Evolutionary conservation across 2,329 filamentous ascomycete genomes (phyloP), one percentile per base, ranked within the genome.

Genomic region (Hypoxylon sp.): DNA sequence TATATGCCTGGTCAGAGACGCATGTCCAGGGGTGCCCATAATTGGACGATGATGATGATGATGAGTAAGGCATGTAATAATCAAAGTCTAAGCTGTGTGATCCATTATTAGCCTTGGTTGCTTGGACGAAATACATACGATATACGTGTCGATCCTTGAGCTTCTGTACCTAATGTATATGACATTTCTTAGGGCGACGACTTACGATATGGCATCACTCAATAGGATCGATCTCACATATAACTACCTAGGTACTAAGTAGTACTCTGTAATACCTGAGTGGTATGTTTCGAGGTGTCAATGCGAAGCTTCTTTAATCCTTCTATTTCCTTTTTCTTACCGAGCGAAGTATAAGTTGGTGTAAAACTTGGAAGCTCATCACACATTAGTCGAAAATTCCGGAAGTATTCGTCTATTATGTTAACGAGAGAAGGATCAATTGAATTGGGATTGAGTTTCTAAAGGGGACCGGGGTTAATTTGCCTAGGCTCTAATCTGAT

Each of bases 401-500:
- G 21, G 21, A 43, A 56, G 36, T 60, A 50, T 63, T 25, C 48
- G 36, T 41, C 36, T 17, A 17, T 19, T 51, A 32, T 17, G 38
- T 10, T 51, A 32, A 17, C n/a, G 28, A 7, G 50, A 50, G 55
- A 60, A 61, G 60, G 65, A 65, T 68, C 57, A 63, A 67, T 63
- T 63, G 60, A 59, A 65, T 61, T 61, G 17, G 32, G 38, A 30
- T 38, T 60, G 36, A 55, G 38, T 43, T 52, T 43, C 13, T n/a
- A 17, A 48, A 48, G 50, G 38, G 38, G 21, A 14, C 60, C 51
- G 50, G 63, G 63, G 63, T 38, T 28, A 62, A 46, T 57, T 52
- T 62, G 53, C 53, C 46, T 62, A 64, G 57, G 28, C 14, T 58
- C 28, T 38, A 61, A 67, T 60, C 64, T 58, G 67, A 69, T 69